A percentile compares a stretch with the other conserved stretches of the same genome.
phyloP scores from a whole-genome alignment of 2,329 filamentous ascomycete species.

The Beauveria sp. region DNA sequence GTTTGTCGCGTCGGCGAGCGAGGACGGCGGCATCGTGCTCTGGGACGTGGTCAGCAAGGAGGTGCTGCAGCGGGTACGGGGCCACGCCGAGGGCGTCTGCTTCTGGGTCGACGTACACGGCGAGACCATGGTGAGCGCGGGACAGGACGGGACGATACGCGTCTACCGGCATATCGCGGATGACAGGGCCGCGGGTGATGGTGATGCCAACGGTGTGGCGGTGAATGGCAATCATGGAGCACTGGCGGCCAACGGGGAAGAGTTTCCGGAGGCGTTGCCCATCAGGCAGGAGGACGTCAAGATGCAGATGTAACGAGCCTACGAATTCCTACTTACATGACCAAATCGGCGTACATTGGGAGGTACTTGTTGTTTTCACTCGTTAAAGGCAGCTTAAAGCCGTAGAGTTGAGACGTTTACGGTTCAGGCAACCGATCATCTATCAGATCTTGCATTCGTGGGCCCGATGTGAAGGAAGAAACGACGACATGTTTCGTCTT shows the following conservation, averaged over 20 bases:
- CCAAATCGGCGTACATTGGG: background rate
- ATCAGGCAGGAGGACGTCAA: conserved; percentile 32
- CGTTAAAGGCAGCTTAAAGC: background rate
- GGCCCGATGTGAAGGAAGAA: too few species aligned
- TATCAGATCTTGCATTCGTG: too few species aligned
- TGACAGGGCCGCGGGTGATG: conserved; percentile 17
- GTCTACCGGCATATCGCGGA: conserved; percentile 34
- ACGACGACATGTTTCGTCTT: too few species aligned
- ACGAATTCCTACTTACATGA: background rate
- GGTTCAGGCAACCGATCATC: too few species aligned
- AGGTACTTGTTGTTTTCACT: background rate
- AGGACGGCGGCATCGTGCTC: conserved; percentile 75
- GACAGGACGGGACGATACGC: conserved; percentile 45
- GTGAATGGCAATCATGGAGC: conserved; percentile 21
- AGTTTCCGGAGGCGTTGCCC: conserved; percentile 47
- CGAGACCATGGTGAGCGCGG: conserved; percentile 49
- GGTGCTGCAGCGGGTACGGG: conserved; percentile 59
- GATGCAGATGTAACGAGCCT: conserved; percentile 23
- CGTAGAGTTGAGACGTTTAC: too few species aligned
- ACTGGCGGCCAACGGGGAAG: conserved; percentile 39
- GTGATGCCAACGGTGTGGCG: conserved; percentile 24
- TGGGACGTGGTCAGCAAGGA: conserved; percentile 90
- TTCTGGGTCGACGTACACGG: conserved; percentile 58
- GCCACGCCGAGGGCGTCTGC: conserved; percentile 49
- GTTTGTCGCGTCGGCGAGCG: conserved; percentile 77